Evolutionary conservation across 345 rosid genomes (phyloP).

Genomic region (Brassica carinata): DNA sequence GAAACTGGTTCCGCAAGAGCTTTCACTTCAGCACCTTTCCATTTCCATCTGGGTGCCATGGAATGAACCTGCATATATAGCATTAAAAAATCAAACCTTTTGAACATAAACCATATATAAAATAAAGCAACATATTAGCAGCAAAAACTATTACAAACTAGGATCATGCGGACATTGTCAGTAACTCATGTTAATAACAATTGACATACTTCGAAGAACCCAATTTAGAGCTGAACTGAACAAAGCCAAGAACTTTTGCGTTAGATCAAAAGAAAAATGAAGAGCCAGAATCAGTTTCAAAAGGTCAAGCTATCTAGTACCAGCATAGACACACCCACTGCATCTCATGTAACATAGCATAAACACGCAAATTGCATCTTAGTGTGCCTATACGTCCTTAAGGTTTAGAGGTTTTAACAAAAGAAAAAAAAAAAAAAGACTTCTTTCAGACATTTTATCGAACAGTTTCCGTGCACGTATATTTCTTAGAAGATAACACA

Average conservation of each 20-base stretch:
- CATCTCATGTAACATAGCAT: background rate
- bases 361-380: background rate
- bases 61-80: background rate
- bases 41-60: conserved; percentile 89
- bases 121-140: too few species aligned
- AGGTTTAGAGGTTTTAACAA: background rate
- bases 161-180: background rate
- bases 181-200: background rate
- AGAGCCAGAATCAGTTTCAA: too few species aligned
- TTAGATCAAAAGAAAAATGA: too few species aligned
- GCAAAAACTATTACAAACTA: too few species aligned
- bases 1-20: conserved; percentile 76
- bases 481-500: background rate
- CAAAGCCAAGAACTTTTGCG: background rate
- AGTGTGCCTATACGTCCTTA: background rate
- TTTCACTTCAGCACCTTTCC: conserved; percentile 64
- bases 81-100: background rate
- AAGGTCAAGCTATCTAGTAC: background rate
- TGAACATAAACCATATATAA: background rate
- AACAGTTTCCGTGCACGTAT: background rate
- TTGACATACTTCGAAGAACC: background rate
- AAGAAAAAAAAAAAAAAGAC: background rate
- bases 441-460: background rate
- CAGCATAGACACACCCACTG: background rate
- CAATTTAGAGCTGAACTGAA: background rate